Conservation (phyloP, 805 yeast species). For the Cyberlindnera mycetangii region DNA sequence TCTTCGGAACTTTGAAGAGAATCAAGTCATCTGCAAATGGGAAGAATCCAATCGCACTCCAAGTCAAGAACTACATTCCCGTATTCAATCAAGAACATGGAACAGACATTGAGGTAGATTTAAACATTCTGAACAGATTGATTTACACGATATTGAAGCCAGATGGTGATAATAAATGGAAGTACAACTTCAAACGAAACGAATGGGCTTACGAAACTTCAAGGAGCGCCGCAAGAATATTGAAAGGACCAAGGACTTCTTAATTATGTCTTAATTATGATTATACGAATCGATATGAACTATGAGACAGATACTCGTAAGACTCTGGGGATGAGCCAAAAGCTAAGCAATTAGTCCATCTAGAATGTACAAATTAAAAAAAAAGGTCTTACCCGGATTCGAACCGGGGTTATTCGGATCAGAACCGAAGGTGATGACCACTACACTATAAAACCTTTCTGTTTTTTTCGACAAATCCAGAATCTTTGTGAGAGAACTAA, state of each 20-base stretch:
- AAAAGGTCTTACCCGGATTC: conserved; percentile 33
- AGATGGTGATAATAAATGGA: conserved; percentile 10
- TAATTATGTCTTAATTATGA: background rate
- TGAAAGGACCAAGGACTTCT: background rate
- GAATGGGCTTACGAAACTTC: conserved; percentile 13
- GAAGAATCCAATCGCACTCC: background rate
- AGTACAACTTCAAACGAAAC: conserved; percentile 1
- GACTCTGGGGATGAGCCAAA: background rate
- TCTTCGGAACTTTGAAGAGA: background rate
- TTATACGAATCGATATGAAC: background rate
- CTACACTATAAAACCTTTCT: conserved; percentile 27
- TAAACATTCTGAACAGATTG: conserved; percentile 5
- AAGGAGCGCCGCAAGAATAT: background rate
- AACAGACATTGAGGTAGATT: conserved; percentile 3
- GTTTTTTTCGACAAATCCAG: background rate
- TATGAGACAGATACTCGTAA: background rate
- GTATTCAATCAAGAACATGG: conserved; percentile 7
- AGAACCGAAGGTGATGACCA: conserved; percentile 33
- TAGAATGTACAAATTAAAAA: conserved; percentile 3
- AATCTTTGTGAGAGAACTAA: no score
- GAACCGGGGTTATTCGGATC: conserved; percentile 34
- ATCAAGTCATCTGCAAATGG: background rate
- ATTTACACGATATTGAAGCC: conserved; percentile 6
- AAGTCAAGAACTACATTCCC: background rate
- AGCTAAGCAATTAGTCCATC: background rate